These are phyloP conservation scores for Neofusicoccum kwambonambiense DNA, from an alignment of 2,329 filamentous ascomycete genomes.

Conservation along the genomic window DNA sequence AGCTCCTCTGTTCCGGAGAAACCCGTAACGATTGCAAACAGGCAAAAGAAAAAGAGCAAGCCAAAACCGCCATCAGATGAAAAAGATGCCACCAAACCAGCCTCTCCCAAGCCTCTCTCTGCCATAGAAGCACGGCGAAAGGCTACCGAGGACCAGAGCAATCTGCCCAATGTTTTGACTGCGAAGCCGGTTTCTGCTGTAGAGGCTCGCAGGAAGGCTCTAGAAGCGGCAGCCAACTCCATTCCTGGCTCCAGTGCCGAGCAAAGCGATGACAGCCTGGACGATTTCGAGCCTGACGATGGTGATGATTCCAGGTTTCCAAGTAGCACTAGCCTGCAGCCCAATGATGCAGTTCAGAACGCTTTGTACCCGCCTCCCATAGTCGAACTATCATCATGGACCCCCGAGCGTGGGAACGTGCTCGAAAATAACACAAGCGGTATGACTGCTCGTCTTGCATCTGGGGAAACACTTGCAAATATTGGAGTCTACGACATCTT, in stretches of 20 bases:
- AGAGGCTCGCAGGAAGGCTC: constrained; percentile 6
- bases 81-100: neutral
- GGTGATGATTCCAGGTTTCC: neutral
- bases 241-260: neutral
- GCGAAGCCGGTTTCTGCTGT: constrained; percentile 1
- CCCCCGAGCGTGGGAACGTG: constrained; percentile 2
- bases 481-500: constrained; percentile 67
- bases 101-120: neutral
- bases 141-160: neutral
- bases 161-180: too few species aligned
- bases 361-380: neutral
- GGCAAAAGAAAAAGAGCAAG: neutral
- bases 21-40: neutral
- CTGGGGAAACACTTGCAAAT: constrained; percentile 37
- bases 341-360: neutral
- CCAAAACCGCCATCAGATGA: neutral
- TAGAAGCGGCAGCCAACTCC: neutral
- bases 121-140: neutral
- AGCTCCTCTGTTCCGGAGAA: neutral
- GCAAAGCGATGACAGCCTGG: constrained; percentile 12
- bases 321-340: neutral
- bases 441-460: constrained; percentile 29
- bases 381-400: constrained; percentile 14
- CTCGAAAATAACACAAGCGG: constrained; percentile 24
- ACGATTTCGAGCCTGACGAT: constrained; percentile 11